Percentiles rank a stretch among this genome's conserved stretches.
Conservation (phyloP, 495 filamentous ascomycete species). For the Delitschia confertaspora region DNA sequence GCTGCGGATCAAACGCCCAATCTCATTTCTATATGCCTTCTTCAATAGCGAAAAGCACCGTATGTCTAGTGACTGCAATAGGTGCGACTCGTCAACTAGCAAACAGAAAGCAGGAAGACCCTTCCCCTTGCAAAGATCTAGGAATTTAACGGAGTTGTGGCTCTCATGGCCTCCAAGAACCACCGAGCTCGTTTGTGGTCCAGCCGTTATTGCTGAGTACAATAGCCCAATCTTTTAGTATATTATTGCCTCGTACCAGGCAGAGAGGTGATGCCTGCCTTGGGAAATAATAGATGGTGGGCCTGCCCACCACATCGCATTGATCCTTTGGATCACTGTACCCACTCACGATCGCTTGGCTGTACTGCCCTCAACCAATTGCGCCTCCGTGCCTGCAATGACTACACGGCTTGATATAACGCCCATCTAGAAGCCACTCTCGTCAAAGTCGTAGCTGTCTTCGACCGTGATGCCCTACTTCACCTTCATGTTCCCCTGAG, state of each 20-base stretch:
- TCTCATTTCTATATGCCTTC: neutral
- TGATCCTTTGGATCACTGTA: conserved; percentile 35
- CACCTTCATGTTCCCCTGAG: conserved; percentile 26
- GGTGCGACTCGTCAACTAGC: neutral
- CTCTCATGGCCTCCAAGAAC: conserved; percentile 27
- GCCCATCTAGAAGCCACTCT: too few species aligned
- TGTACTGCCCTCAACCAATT: conserved; percentile 22
- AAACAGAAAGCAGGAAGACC: conserved; percentile 27
- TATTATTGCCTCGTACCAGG: conserved; percentile 9
- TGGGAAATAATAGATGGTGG: conserved; percentile 2
- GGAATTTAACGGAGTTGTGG: conserved; percentile 23
- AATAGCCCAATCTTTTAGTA: conserved; percentile 6
- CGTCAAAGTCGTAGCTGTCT: conserved; percentile 38
- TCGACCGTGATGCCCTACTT: conserved; percentile 35
- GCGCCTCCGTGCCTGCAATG: conserved; percentile 9
- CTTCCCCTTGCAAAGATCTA: conserved; percentile 21
- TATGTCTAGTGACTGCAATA: neutral
- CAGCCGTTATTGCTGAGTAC: conserved; percentile 4
- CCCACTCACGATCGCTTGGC: conserved; percentile 36
- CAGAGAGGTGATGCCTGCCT: conserved; percentile 8
- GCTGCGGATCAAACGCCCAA: neutral
- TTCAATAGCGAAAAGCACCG: neutral
- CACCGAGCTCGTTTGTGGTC: conserved; percentile 8
- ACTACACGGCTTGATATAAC: neutral
- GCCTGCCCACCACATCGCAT: neutral